Conservation (phyloP, 2,329 filamentous ascomycete species). For the Cladorrhinum sp. region DNA sequence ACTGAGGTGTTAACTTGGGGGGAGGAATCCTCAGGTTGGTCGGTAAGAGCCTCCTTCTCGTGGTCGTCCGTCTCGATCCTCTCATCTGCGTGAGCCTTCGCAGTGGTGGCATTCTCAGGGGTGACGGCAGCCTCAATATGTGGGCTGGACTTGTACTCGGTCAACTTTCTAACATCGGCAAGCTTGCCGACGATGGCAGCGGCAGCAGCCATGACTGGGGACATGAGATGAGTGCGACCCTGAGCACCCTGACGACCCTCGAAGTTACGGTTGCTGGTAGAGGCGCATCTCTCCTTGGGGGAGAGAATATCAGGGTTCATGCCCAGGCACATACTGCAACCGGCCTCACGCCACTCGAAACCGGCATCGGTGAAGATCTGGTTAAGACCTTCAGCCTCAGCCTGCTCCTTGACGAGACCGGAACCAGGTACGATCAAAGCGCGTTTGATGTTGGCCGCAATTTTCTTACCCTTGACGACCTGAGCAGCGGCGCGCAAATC, state of each 20-base stretch:
- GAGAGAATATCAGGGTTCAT: constrained; percentile 99
- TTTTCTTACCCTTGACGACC: constrained; percentile 81
- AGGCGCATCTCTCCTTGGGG: constrained; percentile 88
- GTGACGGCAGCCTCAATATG: constrained; percentile 56
- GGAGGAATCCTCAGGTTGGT: constrained; percentile 60
- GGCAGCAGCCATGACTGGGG: constrained; percentile 92
- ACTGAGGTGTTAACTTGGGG: constrained; percentile 63
- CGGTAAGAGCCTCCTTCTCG: constrained; percentile 52
- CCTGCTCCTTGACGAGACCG: constrained; percentile 87
- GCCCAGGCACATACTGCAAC: constrained; percentile 97
- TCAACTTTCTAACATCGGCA: constrained; percentile 81
- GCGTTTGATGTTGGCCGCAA: constrained; percentile 84
- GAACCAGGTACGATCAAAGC: constrained; percentile 97
- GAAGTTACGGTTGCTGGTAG: constrained; percentile 95
- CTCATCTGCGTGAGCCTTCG: constrained; percentile 52
- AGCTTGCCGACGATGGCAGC: constrained; percentile 88
- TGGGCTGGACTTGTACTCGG: constrained; percentile 56
- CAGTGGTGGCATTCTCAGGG: constrained; percentile 24
- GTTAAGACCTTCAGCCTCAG: constrained; percentile 87
- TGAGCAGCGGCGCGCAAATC: constrained; percentile 85
- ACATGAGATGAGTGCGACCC: constrained; percentile 92
- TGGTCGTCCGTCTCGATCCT: constrained; percentile 49
- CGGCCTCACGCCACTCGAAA: constrained; percentile 97
- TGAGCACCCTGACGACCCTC: constrained; percentile 92
- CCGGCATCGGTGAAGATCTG: constrained; percentile 89